phyloP scores from a whole-genome alignment of 768 basidiomycete species.

The Suillus occidentalis region DNA sequence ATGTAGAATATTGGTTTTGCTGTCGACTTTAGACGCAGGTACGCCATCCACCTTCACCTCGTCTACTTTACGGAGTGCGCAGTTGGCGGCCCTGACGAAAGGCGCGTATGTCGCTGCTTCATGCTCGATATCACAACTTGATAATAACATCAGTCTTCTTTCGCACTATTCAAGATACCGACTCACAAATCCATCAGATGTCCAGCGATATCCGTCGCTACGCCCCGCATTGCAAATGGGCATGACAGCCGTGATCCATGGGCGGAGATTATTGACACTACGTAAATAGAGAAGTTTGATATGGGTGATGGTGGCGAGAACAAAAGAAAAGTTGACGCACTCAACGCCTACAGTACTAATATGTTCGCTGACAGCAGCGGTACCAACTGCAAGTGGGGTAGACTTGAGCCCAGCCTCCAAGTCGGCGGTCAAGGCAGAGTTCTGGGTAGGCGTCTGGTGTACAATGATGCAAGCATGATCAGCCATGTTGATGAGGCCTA shows the following conservation, averaged over 20 bases:
- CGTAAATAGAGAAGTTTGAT: background rate
- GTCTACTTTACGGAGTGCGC: background rate
- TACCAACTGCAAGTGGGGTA: background rate
- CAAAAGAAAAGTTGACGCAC: background rate
- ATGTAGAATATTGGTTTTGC: background rate
- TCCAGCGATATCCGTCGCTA: background rate
- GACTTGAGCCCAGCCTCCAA: background rate
- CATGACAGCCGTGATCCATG: background rate
- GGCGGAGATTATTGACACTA: background rate
- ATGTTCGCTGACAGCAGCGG: background rate
- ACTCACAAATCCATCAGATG: background rate
- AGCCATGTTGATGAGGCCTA: background rate
- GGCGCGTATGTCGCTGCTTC: background rate
- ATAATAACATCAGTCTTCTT: background rate
- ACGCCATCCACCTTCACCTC: background rate
- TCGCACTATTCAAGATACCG: background rate
- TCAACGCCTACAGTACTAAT: background rate
- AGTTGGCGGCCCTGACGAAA: constrained; percentile 2
- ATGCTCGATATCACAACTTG: background rate
- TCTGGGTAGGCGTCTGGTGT: background rate
- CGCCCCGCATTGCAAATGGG: background rate
- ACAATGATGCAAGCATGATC: background rate
- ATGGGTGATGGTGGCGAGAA: background rate
- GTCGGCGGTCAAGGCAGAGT: background rate
- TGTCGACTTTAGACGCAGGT: background rate